Conservation (phyloP, 2,329 filamentous ascomycete species). For the Teratosphaeria viscida region DNA sequence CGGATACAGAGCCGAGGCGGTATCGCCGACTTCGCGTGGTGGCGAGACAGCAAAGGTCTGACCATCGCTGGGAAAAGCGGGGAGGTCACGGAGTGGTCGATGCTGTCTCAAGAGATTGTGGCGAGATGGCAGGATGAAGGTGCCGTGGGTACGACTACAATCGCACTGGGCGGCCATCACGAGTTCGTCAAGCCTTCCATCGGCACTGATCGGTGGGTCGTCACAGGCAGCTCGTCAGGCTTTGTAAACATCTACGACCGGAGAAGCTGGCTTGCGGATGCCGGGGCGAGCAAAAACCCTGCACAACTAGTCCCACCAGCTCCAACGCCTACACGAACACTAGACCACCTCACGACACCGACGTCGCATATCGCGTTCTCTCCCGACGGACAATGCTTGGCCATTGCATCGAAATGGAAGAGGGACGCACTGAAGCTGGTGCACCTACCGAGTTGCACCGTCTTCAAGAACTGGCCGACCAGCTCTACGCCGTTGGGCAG, state of each 20-base stretch:
- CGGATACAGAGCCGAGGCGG: conserved; percentile 73
- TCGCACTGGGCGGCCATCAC: conserved; percentile 63
- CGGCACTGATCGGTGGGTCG: conserved; percentile 80
- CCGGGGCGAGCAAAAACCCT: not conserved
- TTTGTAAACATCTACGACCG: conserved; percentile 93
- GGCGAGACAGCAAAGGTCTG: conserved; percentile 71
- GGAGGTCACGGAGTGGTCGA: conserved; percentile 80
- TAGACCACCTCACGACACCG: conserved; percentile 82
- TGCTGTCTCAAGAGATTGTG: conserved; percentile 57
- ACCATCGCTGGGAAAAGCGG: conserved; percentile 77
- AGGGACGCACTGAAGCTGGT: conserved; percentile 78
- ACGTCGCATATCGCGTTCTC: conserved; percentile 72
- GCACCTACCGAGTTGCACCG: conserved; percentile 82
- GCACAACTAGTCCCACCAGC: conserved; percentile 43
- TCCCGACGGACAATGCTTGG: conserved; percentile 79
- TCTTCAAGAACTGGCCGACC: conserved; percentile 96
- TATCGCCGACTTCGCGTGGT: conserved; percentile 88
- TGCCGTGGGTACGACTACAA: conserved; percentile 70
- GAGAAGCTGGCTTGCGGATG: conserved; percentile 40
- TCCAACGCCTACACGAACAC: conserved; percentile 60
- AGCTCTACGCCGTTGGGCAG: conserved; percentile 77
- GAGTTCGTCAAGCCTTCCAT: conserved; percentile 44
- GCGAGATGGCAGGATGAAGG: conserved; percentile 86
- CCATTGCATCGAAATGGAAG: conserved; percentile 78
- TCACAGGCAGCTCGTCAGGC: conserved; percentile 73